These are phyloP conservation scores for Phaseolus lunatus DNA, from an alignment of 306 rosid genomes.

Conservation along the genomic window DNA sequence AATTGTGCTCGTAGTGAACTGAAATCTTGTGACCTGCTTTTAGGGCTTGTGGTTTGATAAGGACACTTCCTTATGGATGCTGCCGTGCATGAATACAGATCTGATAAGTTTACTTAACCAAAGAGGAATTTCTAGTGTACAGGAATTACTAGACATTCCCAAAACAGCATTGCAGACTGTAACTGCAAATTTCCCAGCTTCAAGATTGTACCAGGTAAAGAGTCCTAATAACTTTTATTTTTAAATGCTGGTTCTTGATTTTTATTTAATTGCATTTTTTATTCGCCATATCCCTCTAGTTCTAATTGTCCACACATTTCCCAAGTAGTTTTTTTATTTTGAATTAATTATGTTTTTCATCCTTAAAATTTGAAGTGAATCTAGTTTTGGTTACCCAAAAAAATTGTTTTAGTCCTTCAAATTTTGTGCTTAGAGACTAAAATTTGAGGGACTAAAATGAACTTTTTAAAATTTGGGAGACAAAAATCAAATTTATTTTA, in stretches of 20 bases:
- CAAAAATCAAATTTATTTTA: no score
- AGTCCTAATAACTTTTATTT: slow-evolving; percentile 34
- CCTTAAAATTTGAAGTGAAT: no score
- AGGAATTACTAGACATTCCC: slow-evolving; percentile 73
- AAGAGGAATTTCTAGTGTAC: slow-evolving; percentile 64
- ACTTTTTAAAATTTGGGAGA: no score
- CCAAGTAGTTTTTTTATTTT: background rate
- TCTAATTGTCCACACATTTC: background rate
- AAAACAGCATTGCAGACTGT: slow-evolving; percentile 67
- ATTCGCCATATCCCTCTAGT: background rate
- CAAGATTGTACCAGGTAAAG: slow-evolving; percentile 76
- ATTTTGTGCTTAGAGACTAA: no score
- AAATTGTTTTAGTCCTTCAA: no score
- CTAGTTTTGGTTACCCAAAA: no score
- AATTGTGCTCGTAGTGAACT: slow-evolving; percentile 19
- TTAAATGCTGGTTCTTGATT: slow-evolving; percentile 31
- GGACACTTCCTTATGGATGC: slow-evolving; percentile 91
- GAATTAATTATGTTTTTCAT: no score
- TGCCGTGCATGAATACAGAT: slow-evolving; percentile 82
- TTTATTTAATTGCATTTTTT: background rate
- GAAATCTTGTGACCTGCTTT: slow-evolving; percentile 43
- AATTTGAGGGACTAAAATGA: no score
- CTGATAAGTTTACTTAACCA: slow-evolving; percentile 62
- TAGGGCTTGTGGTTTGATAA: slow-evolving; percentile 92
- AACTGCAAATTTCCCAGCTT: slow-evolving; percentile 74